Evolutionary conservation across 495 filamentous ascomycete genomes (phyloP).

Genomic region (Penicillium cinerascens): DNA sequence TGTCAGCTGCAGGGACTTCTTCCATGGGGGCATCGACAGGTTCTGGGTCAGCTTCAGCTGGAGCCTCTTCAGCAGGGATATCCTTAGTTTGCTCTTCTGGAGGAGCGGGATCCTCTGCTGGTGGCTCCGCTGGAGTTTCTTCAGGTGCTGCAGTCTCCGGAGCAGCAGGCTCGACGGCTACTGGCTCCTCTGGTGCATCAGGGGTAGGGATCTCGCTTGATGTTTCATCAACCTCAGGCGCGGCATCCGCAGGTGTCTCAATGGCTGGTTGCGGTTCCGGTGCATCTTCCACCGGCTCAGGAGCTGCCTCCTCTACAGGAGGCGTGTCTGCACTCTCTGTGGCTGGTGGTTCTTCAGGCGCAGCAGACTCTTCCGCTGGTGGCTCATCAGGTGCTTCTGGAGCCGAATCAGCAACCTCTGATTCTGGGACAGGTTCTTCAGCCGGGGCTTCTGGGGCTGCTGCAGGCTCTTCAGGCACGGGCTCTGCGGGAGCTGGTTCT

Average conservation of each 20-base stretch:
- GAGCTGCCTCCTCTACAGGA: not conserved
- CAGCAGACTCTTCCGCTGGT: conserved; percentile 19
- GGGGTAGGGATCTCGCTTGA: conserved; percentile 1
- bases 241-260: conserved; percentile 7
- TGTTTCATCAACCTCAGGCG: conserved; percentile 2
- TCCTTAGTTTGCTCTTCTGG: conserved; percentile 2
- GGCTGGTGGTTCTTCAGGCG: not conserved
- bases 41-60: conserved; percentile 6
- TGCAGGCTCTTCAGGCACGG: not conserved
- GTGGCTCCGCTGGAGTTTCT: conserved; percentile 9
- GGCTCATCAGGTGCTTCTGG: conserved; percentile 7
- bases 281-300: not conserved
- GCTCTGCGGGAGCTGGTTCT: conserved; percentile 8
- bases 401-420: conserved; percentile 12
- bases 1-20: conserved; percentile 5
- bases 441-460: not conserved
- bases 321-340: not conserved
- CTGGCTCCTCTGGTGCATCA: conserved; percentile 5
- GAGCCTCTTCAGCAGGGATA: conserved; percentile 4
- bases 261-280: conserved; percentile 3
- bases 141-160: conserved; percentile 4
- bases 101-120: conserved; percentile 3
- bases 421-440: conserved; percentile 12
- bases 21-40: conserved; percentile 2
- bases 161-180: conserved; percentile 4